Base-by-base conservation (phyloP, 768 basidiomycete genomes). In the Coprinopsis sp. region DNA sequence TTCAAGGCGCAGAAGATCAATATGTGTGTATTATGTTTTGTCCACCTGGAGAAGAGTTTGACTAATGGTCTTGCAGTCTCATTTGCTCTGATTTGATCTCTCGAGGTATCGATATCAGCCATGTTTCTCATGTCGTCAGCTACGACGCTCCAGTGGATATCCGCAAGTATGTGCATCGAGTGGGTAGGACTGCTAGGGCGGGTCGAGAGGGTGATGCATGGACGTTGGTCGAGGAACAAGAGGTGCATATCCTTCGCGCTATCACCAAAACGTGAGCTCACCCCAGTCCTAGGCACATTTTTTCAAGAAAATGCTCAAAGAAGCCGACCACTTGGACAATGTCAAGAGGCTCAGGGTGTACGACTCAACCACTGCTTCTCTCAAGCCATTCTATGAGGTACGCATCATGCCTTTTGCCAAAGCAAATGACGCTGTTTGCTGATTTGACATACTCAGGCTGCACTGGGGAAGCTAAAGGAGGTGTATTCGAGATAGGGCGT, bases 71-170 rank as follows among this genome's bases (percentile, higher is more conserved):
- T 44, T 34, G 45, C 47, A 97, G 95, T 48, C 72, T 99, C 16
- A 77, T 99, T n/a, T 96, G 92, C 61, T 97, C 95, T 2, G 96
- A 98, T 67, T 72, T 99, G 8, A 88, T 98, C 49, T 90, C 95
- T 2, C 83, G 96, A 47, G 96, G 96, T 10, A 92, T 97, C 50
- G 95, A 98, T 58, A 88, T 99, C 47, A 87, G 83, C 48, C 82
- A 91, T 53, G 91, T 98, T 27, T 79, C 84, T 2, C 89, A 96
- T 63, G 95, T 99, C 24, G 79, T 99, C 37, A 93, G 86, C 58
- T 98, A 99, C 63, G 96, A 99, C 61, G 84, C 81, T 2, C 94
- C 96, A 7, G 77, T 96, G n/a, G 96, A 98, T 62, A 93, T 97
- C 80, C 79, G 91, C 41, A 98, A 98, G 64, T 99, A 99, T 59